Percentiles rank a stretch among this genome's conserved stretches.
These are phyloP conservation scores for Strobilomyces confusus DNA, from an alignment of 768 basidiomycete species.

Conservation along the genomic window DNA sequence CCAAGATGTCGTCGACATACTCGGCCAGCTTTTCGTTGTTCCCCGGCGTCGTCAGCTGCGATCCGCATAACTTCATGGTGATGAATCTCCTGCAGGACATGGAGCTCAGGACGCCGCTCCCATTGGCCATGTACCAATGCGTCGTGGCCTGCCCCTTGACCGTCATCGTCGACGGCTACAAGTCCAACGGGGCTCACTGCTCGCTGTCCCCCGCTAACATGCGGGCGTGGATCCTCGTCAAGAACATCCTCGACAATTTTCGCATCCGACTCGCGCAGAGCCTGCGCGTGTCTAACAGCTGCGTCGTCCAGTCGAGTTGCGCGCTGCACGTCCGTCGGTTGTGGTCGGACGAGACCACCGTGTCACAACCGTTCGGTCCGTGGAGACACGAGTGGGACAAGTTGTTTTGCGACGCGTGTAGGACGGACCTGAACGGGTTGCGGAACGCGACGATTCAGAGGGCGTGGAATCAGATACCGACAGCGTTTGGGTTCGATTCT, in stretches of 20 bases:
- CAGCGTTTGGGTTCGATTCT: conserved; percentile 7
- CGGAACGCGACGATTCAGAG: conserved; percentile 2
- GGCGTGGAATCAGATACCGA: conserved; percentile 14
- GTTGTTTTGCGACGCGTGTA: conserved; percentile 11
- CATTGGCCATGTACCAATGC: conserved; percentile 14
- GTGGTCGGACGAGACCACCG: conserved; percentile 3
- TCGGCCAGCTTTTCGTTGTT: background rate
- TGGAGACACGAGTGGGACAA: conserved; percentile 17
- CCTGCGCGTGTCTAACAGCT: conserved; percentile 1
- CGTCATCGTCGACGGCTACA: conserved; percentile 10
- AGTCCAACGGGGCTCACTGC: background rate
- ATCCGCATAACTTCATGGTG: conserved; percentile 15
- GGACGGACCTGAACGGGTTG: background rate
- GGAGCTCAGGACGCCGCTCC: conserved; percentile 5
- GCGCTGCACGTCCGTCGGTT: background rate
- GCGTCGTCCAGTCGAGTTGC: conserved; percentile 5
- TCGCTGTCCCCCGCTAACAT: conserved; percentile 6
- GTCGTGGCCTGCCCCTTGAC: background rate
- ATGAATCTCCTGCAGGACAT: conserved; percentile 16
- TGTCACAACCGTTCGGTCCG: conserved; percentile 2
- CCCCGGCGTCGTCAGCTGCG: background rate
- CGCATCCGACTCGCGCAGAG: background rate
- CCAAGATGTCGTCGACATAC: background rate
- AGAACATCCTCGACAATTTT: conserved; percentile 1
- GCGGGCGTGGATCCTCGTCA: conserved; percentile 7